phyloP scores from a whole-genome alignment of 2,329 filamentous ascomycete genomes.

The Celoporthe dispersa region DNA sequence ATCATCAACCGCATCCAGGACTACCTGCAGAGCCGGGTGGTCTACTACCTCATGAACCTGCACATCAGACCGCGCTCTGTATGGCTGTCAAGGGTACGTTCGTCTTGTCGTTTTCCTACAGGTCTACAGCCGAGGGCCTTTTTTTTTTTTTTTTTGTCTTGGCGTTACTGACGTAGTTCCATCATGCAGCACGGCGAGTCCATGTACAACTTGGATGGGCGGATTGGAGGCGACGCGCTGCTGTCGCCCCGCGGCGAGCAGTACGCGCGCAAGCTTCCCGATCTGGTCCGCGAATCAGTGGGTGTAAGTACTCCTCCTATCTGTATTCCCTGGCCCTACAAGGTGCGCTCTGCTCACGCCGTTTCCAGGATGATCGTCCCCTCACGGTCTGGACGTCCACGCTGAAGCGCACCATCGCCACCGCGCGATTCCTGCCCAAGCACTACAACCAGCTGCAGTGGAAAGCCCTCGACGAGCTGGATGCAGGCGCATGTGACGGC shows the following conservation, averaged over 20 bases:
- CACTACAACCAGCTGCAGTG: constrained; percentile 95
- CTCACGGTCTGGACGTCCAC: constrained; percentile 68
- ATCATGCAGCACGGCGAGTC: constrained; percentile 83
- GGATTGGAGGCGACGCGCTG: constrained; percentile 90
- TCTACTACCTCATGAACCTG: constrained; percentile 98
- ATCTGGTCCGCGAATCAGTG: constrained; percentile 82
- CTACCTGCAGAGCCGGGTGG: constrained; percentile 92
- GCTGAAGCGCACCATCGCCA: constrained; percentile 84
- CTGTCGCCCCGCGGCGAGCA: constrained; percentile 85
- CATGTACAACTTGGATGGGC: constrained; percentile 84
- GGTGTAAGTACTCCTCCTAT: constrained; percentile 65
- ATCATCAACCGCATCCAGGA: constrained; percentile 98
- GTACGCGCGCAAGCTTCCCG: constrained; percentile 84
- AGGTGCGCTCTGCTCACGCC: constrained; percentile 9
- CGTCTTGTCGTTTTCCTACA: background rate
- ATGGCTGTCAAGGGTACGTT: constrained; percentile 86
- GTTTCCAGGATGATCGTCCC: constrained; percentile 58
- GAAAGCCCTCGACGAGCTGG: constrained; percentile 97
- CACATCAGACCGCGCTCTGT: constrained; percentile 97
- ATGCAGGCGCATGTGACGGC: constrained; percentile 94
- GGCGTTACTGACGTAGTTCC: constrained; percentile 23
- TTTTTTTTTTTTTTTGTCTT: too few species aligned
- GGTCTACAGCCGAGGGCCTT: constrained; percentile 10
- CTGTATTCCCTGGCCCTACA: too few species aligned
- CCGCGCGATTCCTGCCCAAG: constrained; percentile 77